A percentile compares a stretch with the other conserved stretches of the same genome.
Conservation (phyloP, 768 basidiomycete genomes). For the Termitomyces sp. region DNA sequence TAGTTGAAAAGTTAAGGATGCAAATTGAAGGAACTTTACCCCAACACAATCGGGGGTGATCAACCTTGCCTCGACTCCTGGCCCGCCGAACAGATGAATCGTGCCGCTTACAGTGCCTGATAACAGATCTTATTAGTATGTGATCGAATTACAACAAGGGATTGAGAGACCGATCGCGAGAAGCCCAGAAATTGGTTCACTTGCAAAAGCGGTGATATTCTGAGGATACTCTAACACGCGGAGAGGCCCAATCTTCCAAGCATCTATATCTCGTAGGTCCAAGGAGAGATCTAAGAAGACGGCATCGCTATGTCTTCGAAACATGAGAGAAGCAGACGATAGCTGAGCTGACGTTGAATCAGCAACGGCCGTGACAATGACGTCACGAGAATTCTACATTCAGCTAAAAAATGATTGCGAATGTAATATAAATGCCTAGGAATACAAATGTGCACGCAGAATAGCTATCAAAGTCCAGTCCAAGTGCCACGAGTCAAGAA, state of each 20-base stretch:
- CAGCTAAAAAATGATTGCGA: neutral
- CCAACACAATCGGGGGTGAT: slow-evolving; percentile 36
- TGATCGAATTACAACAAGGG: neutral
- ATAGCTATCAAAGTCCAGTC: slow-evolving; percentile 19
- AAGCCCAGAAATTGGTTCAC: slow-evolving; percentile 55
- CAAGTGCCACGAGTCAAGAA: slow-evolving; percentile 7
- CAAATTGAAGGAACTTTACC: slow-evolving; percentile 61
- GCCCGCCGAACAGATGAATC: slow-evolving; percentile 62
- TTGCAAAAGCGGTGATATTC: slow-evolving; percentile 46
- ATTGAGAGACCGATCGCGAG: slow-evolving; percentile 50
- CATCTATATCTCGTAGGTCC: slow-evolving; percentile 46
- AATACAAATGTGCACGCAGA: slow-evolving; percentile 21
- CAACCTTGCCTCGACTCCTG: slow-evolving; percentile 53
- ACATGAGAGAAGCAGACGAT: slow-evolving; percentile 32
- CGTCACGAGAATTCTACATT: neutral
- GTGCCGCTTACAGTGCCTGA: slow-evolving; percentile 62
- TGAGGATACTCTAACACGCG: slow-evolving; percentile 43
- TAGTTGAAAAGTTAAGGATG: slow-evolving; percentile 45
- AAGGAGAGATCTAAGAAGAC: slow-evolving; percentile 48
- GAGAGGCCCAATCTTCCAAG: slow-evolving; percentile 52
- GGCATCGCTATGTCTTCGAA: slow-evolving; percentile 28
- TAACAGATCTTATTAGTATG: neutral
- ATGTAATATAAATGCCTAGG: slow-evolving; percentile 16
- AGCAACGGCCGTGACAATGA: neutral
- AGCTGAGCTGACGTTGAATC: slow-evolving; percentile 4